A percentile compares a stretch with the other conserved stretches of the same genome.
These are phyloP conservation scores for Gynandropsis gynandra DNA, from an alignment of 345 rosid genomes.

Conservation along the genomic window DNA sequence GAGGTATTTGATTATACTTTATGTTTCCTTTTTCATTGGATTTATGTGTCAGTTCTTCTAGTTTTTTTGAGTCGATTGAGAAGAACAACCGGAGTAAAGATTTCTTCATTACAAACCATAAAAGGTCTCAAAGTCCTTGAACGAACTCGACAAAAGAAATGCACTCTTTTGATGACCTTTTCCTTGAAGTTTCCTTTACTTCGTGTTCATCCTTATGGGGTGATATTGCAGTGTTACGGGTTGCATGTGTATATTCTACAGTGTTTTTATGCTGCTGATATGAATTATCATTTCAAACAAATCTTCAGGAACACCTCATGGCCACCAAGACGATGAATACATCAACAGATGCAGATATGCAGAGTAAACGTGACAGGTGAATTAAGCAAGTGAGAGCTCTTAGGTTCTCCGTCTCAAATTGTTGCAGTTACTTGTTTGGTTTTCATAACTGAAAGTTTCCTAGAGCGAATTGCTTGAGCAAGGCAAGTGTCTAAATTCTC, in stretches of 20 bases:
- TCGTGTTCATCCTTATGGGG: too few relatives aligned
- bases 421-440: neutral
- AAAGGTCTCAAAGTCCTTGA: constrained; percentile 6
- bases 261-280: constrained; percentile 11
- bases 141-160: constrained; percentile 8
- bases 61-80: constrained; percentile 8
- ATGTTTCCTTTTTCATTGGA: constrained; percentile 8
- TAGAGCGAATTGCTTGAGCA: constrained; percentile 12
- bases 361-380: constrained; percentile 80
- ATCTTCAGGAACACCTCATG: constrained; percentile 53
- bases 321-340: constrained; percentile 26
- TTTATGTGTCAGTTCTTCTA: constrained; percentile 16
- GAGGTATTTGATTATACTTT: constrained; percentile 21
- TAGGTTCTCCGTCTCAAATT: constrained; percentile 39
- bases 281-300: constrained; percentile 24
- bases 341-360: constrained; percentile 32
- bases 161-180: neutral
- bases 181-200: neutral
- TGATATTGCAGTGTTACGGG: too few relatives aligned
- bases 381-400: constrained; percentile 81
- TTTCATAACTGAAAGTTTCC: constrained; percentile 12
- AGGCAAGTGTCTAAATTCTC: constrained; percentile 6
- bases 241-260: constrained; percentile 2
- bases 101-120: constrained; percentile 1
- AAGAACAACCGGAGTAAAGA: constrained; percentile 2